Evolutionary conservation across 2,329 filamentous ascomycete species (phyloP).

Genomic region (Aspergillus floridensis): DNA sequence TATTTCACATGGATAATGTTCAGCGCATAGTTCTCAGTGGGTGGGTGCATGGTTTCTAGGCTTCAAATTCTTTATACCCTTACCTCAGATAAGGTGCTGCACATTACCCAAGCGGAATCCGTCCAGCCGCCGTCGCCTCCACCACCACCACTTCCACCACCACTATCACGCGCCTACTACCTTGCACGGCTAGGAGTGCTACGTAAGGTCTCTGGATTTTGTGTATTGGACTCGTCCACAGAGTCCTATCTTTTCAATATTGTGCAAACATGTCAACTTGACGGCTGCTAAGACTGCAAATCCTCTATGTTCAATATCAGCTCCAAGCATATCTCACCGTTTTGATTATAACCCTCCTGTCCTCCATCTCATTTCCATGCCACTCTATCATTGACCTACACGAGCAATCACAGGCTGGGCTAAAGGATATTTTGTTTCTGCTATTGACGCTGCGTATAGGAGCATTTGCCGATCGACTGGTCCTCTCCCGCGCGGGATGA

Average conservation of each 20-base stretch:
- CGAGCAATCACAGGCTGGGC: background rate
- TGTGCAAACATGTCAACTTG: background rate
- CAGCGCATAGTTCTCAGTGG: too few species aligned
- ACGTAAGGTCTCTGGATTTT: background rate
- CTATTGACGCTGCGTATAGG: background rate
- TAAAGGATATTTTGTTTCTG: background rate
- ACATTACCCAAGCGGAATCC: too few species aligned
- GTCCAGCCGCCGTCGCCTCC: too few species aligned
- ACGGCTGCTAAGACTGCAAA: background rate
- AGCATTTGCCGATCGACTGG: background rate
- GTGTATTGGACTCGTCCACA: conserved; percentile 6
- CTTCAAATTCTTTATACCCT: too few species aligned
- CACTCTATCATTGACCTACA: background rate
- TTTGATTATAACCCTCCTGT: background rate
- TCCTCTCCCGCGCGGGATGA: conserved; percentile 27
- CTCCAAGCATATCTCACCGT: background rate
- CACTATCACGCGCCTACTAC: too few species aligned
- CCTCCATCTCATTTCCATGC: background rate
- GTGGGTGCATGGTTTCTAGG: too few species aligned
- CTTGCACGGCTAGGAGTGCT: background rate
- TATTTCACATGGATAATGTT: too few species aligned
- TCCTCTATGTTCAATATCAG: background rate
- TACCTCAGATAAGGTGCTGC: too few species aligned
- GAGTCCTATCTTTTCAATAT: background rate
- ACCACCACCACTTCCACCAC: too few species aligned